Evolutionary conservation across 148 eudicot genomes (phyloP).

Genomic region (Rhododendron mucronatum): DNA sequence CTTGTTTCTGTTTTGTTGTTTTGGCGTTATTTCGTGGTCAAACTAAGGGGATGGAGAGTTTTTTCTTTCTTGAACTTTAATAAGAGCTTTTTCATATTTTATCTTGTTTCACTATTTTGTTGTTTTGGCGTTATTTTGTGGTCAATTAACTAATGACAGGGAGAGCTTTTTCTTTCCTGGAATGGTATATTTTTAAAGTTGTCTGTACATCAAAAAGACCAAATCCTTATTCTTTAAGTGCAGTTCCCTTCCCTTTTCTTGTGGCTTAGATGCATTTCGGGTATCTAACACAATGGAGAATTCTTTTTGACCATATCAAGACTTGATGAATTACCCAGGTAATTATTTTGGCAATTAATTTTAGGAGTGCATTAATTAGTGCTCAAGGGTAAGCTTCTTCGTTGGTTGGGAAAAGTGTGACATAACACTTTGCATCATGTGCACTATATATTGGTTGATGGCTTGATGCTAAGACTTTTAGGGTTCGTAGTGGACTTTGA

Average conservation of each 20-base stretch:
- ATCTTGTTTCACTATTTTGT: neutral
- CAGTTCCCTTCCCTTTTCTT: neutral
- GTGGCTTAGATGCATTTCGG: neutral
- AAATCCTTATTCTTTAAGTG: neutral
- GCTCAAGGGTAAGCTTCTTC: neutral
- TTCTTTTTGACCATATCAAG: neutral
- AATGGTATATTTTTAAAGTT: neutral
- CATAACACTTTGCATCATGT: neutral
- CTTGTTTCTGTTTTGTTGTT: conserved; percentile 2
- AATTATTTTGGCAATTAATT: neutral
- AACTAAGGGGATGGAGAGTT: no score
- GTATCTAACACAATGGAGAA: neutral
- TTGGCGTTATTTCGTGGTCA: neutral
- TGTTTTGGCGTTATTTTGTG: neutral
- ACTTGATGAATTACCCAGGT: neutral
- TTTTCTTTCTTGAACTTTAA: no score
- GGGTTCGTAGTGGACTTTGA: neutral
- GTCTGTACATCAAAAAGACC: neutral
- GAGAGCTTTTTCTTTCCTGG: neutral
- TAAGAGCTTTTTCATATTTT: neutral
- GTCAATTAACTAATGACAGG: neutral
- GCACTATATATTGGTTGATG: neutral
- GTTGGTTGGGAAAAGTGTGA: neutral
- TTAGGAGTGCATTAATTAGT: neutral
- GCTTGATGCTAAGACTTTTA: neutral